Conservation (phyloP, 78 protist species). For the Dictyostelium purpureum region DNA sequence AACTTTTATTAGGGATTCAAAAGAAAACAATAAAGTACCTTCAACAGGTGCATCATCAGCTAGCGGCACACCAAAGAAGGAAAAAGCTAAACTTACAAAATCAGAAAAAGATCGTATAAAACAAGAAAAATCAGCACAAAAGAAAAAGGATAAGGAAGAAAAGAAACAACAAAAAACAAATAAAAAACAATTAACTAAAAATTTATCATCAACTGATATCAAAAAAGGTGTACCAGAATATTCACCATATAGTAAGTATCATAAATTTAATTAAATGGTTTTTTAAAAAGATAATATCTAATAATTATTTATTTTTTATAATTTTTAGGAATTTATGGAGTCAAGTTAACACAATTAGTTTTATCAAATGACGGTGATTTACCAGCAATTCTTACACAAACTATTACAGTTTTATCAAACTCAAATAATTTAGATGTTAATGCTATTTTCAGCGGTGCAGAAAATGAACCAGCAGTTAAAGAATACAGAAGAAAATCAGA, state of each 20-base stretch:
- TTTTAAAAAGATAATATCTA: neutral
- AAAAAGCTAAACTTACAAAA: slow-evolving; percentile 44
- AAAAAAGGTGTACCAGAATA: slow-evolving; percentile 7
- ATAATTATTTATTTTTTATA: neutral
- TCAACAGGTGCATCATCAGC: slow-evolving; percentile 8
- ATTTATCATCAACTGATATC: slow-evolving; percentile 15
- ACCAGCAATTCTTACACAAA: slow-evolving; percentile 43
- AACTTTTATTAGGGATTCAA: slow-evolving; percentile 43
- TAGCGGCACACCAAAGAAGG: neutral
- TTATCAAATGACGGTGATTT: slow-evolving; percentile 39
- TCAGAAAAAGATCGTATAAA: slow-evolving; percentile 39
- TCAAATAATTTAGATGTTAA: slow-evolving; percentile 51
- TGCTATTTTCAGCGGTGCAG: slow-evolving; percentile 29
- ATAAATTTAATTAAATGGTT: neutral
- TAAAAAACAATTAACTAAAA: slow-evolving; percentile 18
- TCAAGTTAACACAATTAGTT: slow-evolving; percentile 53
- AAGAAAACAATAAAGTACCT: neutral
- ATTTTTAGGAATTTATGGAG: slow-evolving; percentile 29
- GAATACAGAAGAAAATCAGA: neutral
- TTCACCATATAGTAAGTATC: neutral
- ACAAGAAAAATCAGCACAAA: slow-evolving; percentile 57
- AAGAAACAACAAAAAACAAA: slow-evolving; percentile 35
- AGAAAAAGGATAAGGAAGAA: slow-evolving; percentile 61
- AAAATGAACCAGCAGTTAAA: slow-evolving; percentile 19
- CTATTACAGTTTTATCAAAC: slow-evolving; percentile 39